Evolutionary conservation across 179 eudicot species (phyloP), one percentile per base, ranked within the genome.

Genomic region (Patellifolia procumbens): DNA sequence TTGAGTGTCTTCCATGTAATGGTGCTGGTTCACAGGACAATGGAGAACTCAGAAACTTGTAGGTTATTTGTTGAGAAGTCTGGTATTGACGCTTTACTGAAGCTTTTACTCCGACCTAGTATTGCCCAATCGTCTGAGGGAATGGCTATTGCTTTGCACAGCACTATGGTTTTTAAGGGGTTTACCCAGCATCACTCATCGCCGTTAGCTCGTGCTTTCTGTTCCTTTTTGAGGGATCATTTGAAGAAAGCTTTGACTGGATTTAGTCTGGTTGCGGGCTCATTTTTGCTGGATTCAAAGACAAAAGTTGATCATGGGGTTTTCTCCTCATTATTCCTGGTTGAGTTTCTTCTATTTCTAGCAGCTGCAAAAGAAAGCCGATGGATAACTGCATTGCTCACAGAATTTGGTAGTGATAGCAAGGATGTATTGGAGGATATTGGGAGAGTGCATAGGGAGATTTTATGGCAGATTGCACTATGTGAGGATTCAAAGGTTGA

Each of bases 31-130:
- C 99, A 93, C 81, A 86, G 97, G 82, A 86, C 95, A 76, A 91
- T 96, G 92, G 98, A 93, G 83, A 96, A 96, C 80, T 86, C 96
- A 26, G 99, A 96, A 82, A 94, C 98, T 31, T 96, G 99, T 74
- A 79, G 98, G 75, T 62, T 94, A 48, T 96, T 96, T 85, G 98
- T 96, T 84, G 99, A 96, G 84, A 96, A 92, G 79, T 85, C 90
- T 35, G 98, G 98, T 19, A 89, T 96, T 73, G 97, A 96, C 74
- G 89, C 96, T 81, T 85, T 94, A 35, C 73, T 96, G 81, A 93
- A 87, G 82, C 97, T 96, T 86, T 79, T 96, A 59, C 79, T 92
- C 78, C 87, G 92, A 53, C 93, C 99, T 55, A 89, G 90, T 77
- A 87, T 96, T 74, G 91, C 91, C 46, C 97, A 93, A 83, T 96